Percentiles rank a stretch among this genome's conserved stretches.
Evolutionary conservation across 2,329 filamentous ascomycete species (phyloP).

Genomic region (Endocalyx cinctus): DNA sequence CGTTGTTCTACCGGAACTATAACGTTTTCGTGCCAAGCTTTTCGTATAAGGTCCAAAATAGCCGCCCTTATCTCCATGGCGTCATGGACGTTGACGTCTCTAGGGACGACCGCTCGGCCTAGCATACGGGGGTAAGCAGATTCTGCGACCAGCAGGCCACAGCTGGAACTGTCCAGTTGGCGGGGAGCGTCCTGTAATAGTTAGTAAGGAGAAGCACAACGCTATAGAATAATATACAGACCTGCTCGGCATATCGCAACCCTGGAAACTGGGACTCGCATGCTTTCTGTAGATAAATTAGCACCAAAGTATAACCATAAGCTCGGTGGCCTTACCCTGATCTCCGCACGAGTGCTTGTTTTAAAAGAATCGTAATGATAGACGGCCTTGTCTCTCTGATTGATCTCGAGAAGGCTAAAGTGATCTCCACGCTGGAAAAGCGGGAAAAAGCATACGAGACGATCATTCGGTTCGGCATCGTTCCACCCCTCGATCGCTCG

Average conservation of each 20-base stretch:
- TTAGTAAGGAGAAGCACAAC: neutral
- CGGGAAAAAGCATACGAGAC: constrained; percentile 2
- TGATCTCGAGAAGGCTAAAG: constrained; percentile 5
- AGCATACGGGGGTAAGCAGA: constrained; percentile 2
- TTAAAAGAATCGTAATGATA: constrained; percentile 3
- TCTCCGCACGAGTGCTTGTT: neutral
- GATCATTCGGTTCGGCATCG: neutral
- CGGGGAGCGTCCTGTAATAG: neutral
- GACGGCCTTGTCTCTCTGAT: constrained; percentile 1
- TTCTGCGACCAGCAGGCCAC: constrained; percentile 1
- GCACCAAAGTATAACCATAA: neutral
- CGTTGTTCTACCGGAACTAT: neutral
- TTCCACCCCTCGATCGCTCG: constrained; percentile 3
- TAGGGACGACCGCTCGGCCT: neutral
- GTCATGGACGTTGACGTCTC: neutral
- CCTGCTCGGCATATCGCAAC: constrained; percentile 1
- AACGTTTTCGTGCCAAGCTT: constrained; percentile 1
- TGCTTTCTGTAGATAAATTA: constrained; percentile 1
- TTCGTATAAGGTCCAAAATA: constrained; percentile 2
- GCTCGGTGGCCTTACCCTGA: neutral
- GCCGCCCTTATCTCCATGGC: neutral
- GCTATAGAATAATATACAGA: neutral
- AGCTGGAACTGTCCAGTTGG: neutral
- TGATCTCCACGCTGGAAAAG: constrained; percentile 1
- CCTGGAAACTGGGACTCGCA: constrained; percentile 1